These are phyloP conservation scores for Blastomyces parvus DNA, from an alignment of 2,329 filamentous ascomycete genomes.

Conservation along the genomic window DNA sequence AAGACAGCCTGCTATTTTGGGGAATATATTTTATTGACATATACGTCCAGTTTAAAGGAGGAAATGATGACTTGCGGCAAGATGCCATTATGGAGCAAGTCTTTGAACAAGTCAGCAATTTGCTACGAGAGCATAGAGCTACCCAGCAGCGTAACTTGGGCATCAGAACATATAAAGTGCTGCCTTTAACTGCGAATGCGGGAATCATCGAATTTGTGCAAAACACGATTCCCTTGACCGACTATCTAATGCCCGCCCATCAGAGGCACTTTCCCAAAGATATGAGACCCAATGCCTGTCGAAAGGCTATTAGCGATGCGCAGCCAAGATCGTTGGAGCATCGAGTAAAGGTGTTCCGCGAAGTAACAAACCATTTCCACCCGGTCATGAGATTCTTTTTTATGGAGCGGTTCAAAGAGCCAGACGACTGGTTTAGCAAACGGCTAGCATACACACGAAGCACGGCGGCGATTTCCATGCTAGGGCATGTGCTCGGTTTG, in stretches of 20 bases:
- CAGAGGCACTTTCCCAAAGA: constrained; percentile 77
- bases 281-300: constrained; percentile 63
- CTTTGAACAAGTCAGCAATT: constrained; percentile 86
- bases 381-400: constrained; percentile 97
- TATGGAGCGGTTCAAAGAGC: constrained; percentile 85
- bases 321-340: constrained; percentile 60
- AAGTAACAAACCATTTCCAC: constrained; percentile 70
- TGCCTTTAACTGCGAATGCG: constrained; percentile 73
- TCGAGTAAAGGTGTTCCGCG: constrained; percentile 65
- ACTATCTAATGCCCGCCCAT: constrained; percentile 86
- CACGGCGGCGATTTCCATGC: constrained; percentile 88
- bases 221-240: constrained; percentile 83
- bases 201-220: constrained; percentile 96
- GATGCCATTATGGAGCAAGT: constrained; percentile 99
- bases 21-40: constrained; percentile 11
- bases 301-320: constrained; percentile 67
- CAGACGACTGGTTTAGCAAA: constrained; percentile 90
- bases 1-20: background rate
- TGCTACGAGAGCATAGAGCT: constrained; percentile 74
- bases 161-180: constrained; percentile 93
- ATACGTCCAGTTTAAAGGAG: constrained; percentile 63
- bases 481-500: constrained; percentile 84
- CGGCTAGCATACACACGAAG: constrained; percentile 85
- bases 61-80: constrained; percentile 90
- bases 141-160: constrained; percentile 82